Evolutionary conservation across 75 land plant genomes (phyloP).

Genomic region (Pinus albicaulis): DNA sequence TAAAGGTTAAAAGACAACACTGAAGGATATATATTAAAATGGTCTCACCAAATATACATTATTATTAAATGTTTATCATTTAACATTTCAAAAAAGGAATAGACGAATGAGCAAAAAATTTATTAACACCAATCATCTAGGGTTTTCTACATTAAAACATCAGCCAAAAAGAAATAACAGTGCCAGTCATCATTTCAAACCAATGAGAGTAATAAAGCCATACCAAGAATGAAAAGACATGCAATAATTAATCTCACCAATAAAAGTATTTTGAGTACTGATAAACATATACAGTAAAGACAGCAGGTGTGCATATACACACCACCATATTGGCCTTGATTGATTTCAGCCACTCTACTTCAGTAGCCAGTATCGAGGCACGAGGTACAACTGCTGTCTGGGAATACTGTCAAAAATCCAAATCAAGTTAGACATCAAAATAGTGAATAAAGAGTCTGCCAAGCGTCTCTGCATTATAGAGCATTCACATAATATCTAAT

Average conservation of each 20-base stretch:
- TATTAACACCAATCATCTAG: background rate
- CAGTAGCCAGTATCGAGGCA: slow-evolving; percentile 71
- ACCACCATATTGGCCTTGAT: slow-evolving; percentile 98
- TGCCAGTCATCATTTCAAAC: background rate
- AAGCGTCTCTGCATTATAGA: background rate
- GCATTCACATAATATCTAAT: background rate
- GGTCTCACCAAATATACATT: background rate
- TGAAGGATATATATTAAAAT: background rate
- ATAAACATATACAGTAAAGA: background rate
- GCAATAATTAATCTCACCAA: background rate
- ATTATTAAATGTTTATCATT: background rate
- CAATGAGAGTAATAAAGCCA: background rate
- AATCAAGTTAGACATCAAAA: background rate
- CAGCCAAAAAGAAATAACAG: background rate
- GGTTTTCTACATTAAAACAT: too few species aligned
- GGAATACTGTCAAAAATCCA: slow-evolving; percentile 53
- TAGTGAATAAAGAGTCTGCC: background rate
- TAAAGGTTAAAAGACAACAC: background rate
- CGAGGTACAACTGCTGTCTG: slow-evolving; percentile 95
- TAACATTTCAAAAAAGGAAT: background rate
- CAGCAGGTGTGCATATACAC: background rate
- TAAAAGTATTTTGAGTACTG: background rate
- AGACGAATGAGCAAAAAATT: background rate
- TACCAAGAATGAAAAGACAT: background rate
- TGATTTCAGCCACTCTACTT: slow-evolving; percentile 88